Evolutionary conservation across 805 yeast genomes (phyloP).

Genomic region (Nakazawaea ishiwadae): DNA sequence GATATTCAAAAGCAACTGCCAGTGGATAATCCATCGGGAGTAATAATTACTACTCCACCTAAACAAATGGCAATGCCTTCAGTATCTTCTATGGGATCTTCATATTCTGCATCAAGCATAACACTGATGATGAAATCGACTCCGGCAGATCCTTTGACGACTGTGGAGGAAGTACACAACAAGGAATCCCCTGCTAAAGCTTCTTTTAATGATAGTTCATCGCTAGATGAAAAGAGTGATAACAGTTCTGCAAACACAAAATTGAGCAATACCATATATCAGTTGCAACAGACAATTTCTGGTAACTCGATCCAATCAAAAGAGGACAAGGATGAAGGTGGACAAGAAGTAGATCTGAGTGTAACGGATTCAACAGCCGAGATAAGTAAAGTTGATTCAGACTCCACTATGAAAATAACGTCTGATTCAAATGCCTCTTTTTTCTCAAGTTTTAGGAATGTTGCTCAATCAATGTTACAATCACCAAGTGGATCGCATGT

Average conservation of each 20-base stretch:
- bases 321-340: not conserved
- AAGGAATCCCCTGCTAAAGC: not conserved
- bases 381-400: not conserved
- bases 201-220: not conserved
- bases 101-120: slow-evolving; percentile 15
- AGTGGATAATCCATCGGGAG: not conserved
- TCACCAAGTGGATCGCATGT: slow-evolving; percentile 7
- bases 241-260: not conserved
- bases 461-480: slow-evolving; percentile 9
- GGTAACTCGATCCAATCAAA: not conserved
- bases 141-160: slow-evolving; percentile 50
- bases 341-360: not conserved
- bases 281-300: slow-evolving; percentile 7
- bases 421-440: slow-evolving; percentile 8
- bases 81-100: slow-evolving; percentile 19
- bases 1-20: not conserved
- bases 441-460: slow-evolving; percentile 5
- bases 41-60: slow-evolving; percentile 8
- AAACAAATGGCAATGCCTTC: slow-evolving; percentile 16
- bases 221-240: not conserved
- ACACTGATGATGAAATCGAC: slow-evolving; percentile 27
- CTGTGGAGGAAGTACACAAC: slow-evolving; percentile 38
- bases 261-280: slow-evolving; percentile 4
- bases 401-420: no score
- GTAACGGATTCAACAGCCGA: not conserved